Percentiles rank a stretch among this genome's conserved stretches.
Conservation (phyloP, 768 basidiomycete genomes). For the Boletales sp. region DNA sequence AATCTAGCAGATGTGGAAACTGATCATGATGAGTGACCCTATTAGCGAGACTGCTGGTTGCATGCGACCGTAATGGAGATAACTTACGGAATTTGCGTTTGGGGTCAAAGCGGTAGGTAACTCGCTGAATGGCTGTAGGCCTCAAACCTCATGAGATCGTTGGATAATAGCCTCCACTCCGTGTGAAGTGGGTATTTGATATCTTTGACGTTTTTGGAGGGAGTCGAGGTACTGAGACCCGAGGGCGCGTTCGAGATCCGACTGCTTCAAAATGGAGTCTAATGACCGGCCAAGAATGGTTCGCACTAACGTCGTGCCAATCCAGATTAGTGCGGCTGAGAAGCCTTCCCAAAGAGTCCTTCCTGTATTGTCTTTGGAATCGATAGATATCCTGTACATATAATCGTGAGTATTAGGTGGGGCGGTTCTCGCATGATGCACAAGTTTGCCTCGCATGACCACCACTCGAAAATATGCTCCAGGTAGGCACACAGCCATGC, state of each 20-base stretch:
- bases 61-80: constrained; percentile 13
- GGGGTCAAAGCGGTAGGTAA: constrained; percentile 7
- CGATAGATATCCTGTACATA: constrained; percentile 10
- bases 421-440: constrained; percentile 15
- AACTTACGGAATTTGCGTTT: constrained; percentile 14
- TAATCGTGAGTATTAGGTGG: constrained; percentile 20
- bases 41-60: constrained; percentile 17
- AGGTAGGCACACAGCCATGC: constrained; percentile 6
- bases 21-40: constrained; percentile 16
- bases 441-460: constrained; percentile 10
- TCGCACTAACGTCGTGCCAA: constrained; percentile 17
- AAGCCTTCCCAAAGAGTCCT: constrained; percentile 12
- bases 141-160: constrained; percentile 13
- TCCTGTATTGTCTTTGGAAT: constrained; percentile 5
- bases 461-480: constrained; percentile 12
- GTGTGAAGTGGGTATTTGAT: constrained; percentile 19
- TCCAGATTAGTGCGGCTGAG: constrained; percentile 26
- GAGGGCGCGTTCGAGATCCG: constrained; percentile 20
- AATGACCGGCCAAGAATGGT: constrained; percentile 17
- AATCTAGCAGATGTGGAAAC: constrained; percentile 18
- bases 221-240: constrained; percentile 20
- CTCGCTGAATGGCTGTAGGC: constrained; percentile 4
- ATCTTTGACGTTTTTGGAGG: constrained; percentile 7
- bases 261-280: constrained; percentile 11
- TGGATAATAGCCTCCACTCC: constrained; percentile 8